These are phyloP conservation scores for Phtheirospermum japonicum DNA, from an alignment of 257 asterid genomes.

Conservation along the genomic window DNA sequence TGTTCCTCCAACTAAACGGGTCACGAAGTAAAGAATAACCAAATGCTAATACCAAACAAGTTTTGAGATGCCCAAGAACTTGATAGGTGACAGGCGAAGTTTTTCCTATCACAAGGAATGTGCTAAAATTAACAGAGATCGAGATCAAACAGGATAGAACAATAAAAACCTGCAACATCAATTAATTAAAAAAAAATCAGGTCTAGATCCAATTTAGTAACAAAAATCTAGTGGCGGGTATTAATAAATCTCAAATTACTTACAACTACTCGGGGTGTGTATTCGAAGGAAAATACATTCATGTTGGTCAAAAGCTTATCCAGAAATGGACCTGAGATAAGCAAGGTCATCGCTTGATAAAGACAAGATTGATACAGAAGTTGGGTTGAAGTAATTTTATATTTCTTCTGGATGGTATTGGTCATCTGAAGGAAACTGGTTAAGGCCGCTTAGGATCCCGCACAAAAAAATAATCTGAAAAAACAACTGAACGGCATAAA, in stretches of 20 bases:
- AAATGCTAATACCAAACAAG: conserved; percentile 64
- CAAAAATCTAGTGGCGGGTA: conserved; percentile 20
- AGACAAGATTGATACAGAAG: conserved; percentile 84
- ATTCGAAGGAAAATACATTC: conserved; percentile 71
- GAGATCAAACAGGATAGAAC: conserved; percentile 68
- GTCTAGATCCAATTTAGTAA: conserved; percentile 22
- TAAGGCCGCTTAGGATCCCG: conserved; percentile 44
- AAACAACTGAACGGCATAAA: conserved; percentile 22
- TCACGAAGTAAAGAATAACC: conserved; percentile 58
- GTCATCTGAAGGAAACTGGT: conserved; percentile 72
- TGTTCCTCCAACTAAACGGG: conserved; percentile 71
- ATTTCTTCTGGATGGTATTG: conserved; percentile 88
- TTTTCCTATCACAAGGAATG: conserved; percentile 76
- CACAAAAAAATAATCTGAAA: conserved; percentile 19
- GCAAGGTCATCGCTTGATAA: conserved; percentile 72
- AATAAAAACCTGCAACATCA: conserved; percentile 57
- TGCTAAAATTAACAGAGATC: conserved; percentile 75
- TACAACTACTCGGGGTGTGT: conserved; percentile 75
- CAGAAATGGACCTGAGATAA: conserved; percentile 78
- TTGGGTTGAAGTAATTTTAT: conserved; percentile 82
- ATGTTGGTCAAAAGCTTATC: conserved; percentile 69
- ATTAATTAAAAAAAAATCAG: conserved; percentile 26
- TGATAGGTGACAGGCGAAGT: conserved; percentile 78
- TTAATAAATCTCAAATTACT: conserved; percentile 23
- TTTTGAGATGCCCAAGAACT: conserved; percentile 79